Conservation (phyloP, 2,329 filamentous ascomycete genomes). For the Penicillium glabrum region DNA sequence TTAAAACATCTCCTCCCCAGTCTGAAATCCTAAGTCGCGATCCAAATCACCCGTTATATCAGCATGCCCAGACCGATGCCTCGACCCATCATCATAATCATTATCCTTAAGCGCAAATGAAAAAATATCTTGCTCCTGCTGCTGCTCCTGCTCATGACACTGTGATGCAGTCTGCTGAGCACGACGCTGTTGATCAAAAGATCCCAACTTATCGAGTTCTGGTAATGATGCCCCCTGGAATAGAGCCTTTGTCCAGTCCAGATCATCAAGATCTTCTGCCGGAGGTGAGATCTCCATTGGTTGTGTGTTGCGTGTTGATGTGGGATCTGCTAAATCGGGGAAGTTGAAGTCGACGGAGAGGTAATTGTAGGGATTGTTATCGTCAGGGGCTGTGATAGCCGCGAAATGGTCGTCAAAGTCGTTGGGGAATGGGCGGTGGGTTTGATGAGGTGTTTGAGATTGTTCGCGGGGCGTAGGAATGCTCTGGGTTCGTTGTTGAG, state of each 20-base stretch:
- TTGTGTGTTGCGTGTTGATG: constrained; percentile 1
- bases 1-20: constrained; percentile 32
- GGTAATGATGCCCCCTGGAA: constrained; percentile 23
- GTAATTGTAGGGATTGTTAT: constrained; percentile 21
- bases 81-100: not conserved
- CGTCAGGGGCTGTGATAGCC: constrained; percentile 1
- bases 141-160: not conserved
- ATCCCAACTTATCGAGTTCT: constrained; percentile 10
- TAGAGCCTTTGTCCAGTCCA: constrained; percentile 34
- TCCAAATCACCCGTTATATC: constrained; percentile 40
- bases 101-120: constrained; percentile 13
- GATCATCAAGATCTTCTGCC: constrained; percentile 19
- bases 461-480: not conserved
- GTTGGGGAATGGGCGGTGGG: constrained; percentile 21
- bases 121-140: not conserved
- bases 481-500: constrained; percentile 5
- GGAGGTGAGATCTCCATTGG: constrained; percentile 8
- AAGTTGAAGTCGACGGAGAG: constrained; percentile 29
- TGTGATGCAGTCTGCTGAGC: not conserved
- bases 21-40: constrained; percentile 35
- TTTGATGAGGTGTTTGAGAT: not conserved
- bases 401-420: constrained; percentile 28
- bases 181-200: constrained; percentile 3
- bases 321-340: constrained; percentile 11
- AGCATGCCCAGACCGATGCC: constrained; percentile 11